A percentile compares a stretch with the other conserved stretches of the same genome.
These are phyloP conservation scores for Leucosporidium scottii DNA, from an alignment of 768 basidiomycete species.

Conservation along the genomic window DNA sequence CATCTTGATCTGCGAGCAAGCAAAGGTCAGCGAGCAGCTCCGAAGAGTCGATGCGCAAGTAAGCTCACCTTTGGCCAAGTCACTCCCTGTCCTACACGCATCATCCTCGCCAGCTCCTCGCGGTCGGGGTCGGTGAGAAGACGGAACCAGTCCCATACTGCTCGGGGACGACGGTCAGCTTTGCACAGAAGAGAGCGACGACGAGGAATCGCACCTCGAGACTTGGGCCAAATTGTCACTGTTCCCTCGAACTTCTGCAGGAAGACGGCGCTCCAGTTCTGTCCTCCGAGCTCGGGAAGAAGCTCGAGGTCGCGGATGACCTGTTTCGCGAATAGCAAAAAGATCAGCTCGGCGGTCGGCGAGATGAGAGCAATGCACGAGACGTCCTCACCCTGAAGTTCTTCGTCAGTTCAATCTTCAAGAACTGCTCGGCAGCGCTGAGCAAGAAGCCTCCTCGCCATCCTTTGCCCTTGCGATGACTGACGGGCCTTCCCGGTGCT, in stretches of 20 bases:
- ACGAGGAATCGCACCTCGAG: constrained; percentile 7
- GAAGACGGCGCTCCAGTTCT: constrained; percentile 95
- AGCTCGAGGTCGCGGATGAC: constrained; percentile 94
- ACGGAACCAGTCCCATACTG: constrained; percentile 79
- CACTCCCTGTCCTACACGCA: constrained; percentile 74
- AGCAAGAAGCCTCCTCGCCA: constrained; percentile 59
- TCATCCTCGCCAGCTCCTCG: constrained; percentile 73
- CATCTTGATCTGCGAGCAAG: constrained; percentile 65
- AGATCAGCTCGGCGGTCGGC: background rate
- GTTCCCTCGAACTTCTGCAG: constrained; percentile 68
- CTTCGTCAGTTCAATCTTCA: constrained; percentile 86
- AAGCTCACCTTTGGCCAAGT: constrained; percentile 88
- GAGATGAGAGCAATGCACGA: too few species aligned
- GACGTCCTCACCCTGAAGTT: constrained; percentile 66
- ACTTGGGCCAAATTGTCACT: constrained; percentile 41
- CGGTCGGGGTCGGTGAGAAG: constrained; percentile 45
- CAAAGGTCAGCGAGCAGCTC: background rate
- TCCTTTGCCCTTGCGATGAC: constrained; percentile 88
- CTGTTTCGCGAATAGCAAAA: constrained; percentile 38
- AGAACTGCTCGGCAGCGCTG: constrained; percentile 34
- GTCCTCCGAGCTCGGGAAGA: constrained; percentile 82
- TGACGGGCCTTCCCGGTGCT: constrained; percentile 84
- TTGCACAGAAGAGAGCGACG: background rate
- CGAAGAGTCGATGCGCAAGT: too few species aligned
- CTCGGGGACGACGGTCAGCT: constrained; percentile 37